phyloP scores from a whole-genome alignment of 1,284 basidiomycete species.

The Hypsizygus ulmarius region DNA sequence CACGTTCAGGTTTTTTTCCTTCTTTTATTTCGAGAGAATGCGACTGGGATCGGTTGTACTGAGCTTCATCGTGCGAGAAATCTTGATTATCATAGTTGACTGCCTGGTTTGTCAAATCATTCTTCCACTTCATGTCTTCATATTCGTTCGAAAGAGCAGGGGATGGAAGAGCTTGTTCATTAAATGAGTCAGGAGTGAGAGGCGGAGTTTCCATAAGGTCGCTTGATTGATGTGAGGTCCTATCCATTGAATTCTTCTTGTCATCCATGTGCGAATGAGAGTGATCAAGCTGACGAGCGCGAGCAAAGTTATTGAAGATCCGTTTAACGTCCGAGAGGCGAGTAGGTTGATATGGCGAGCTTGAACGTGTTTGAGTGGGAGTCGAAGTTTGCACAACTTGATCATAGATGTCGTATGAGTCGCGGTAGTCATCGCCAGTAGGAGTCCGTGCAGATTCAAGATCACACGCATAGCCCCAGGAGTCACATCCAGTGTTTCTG shows the following conservation, averaged over 20 bases:
- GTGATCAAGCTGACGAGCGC: conserved; percentile 8
- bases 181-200: conserved; percentile 18
- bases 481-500: conserved; percentile 2
- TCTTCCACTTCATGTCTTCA: conserved; percentile 2
- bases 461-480: conserved; percentile 16
- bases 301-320: conserved; percentile 12
- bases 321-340: conserved; percentile 12
- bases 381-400: conserved; percentile 6
- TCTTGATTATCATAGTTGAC: conserved; percentile 1
- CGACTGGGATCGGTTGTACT: conserved; percentile 6
- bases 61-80: conserved; percentile 5
- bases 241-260: background rate
- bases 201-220: conserved; percentile 18
- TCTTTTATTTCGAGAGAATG: conserved; percentile 19
- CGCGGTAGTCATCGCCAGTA: conserved; percentile 3
- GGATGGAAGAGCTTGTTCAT: conserved; percentile 11
- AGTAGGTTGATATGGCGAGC: conserved; percentile 10
- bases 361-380: conserved; percentile 15
- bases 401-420: background rate
- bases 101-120: background rate
- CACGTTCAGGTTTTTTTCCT: conserved; percentile 21
- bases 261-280: conserved; percentile 3
- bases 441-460: conserved; percentile 12
- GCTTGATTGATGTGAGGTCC: background rate
- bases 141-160: conserved; percentile 4